Evolutionary conservation across 192 early-diverging fungal species (phyloP).

Genomic region (Umbelopsis vinacea): DNA sequence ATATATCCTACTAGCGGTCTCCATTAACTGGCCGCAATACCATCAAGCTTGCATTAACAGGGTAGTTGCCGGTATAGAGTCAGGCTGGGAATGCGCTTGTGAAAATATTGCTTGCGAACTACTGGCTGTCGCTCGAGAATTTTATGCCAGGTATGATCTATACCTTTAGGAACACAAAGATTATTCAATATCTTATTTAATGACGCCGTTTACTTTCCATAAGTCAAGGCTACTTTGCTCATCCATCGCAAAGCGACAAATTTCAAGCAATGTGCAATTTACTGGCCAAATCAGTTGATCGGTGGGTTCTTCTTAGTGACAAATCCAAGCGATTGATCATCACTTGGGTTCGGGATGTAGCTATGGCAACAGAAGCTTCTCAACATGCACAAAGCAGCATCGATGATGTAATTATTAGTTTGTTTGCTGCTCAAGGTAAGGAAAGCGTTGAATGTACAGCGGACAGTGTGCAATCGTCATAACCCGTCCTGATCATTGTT

Average conservation of each 20-base stretch:
- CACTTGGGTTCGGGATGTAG: neutral
- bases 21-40: neutral
- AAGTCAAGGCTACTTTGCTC: neutral
- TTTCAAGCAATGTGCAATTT: neutral
- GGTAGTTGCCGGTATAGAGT: neutral
- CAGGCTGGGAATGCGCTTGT: neutral
- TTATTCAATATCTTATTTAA: neutral
- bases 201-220: neutral
- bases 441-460: neutral
- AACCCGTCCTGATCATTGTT: neutral
- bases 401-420: neutral
- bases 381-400: neutral
- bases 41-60: neutral
- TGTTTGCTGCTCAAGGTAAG: slow-evolving; percentile 6
- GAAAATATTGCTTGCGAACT: neutral
- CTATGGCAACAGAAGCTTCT: neutral
- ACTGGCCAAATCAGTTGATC: neutral
- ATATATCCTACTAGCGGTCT: neutral
- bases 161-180: neutral
- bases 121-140: neutral
- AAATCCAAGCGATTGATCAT: neutral
- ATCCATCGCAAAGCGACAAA: neutral
- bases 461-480: too few species aligned
- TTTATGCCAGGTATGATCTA: neutral
- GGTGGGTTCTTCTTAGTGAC: neutral